Base-by-base conservation (phyloP, 257 asterid species). In the Dorcoceras hygrometricum region DNA sequence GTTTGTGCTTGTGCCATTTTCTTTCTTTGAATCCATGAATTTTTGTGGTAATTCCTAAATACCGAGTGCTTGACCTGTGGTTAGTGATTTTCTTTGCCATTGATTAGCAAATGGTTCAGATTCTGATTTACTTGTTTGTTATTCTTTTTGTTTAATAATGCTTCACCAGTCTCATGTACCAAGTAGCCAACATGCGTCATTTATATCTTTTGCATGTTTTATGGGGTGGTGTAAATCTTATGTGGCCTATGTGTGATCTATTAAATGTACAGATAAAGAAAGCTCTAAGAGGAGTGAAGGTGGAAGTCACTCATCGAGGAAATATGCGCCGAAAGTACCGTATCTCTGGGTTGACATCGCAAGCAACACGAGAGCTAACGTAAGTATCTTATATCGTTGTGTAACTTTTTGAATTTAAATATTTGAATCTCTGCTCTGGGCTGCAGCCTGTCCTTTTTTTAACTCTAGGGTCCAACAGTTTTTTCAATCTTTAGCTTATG, bases 231-330 rank as follows among this genome's bases (percentile, higher is more conserved):
- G 22, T 46, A 18, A 46, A 46, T 46, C 8, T 46, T 66, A 20
- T 25, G 16, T 70, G 20, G 4, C 19, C 29, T 70, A 55, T 19
- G 22, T 58, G 12, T 50, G 11, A 25, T 26, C 26, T n/a, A 29
- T 20, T 53, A 18, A 48, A 20, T 9, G 2, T 62, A 57, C 68
- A 84, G 87, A 81, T 82, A 61, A 84, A 84, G 66, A 84, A 82
- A 62, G 87, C 87, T 16, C 84, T 84, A 5, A 75, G 87, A 82
- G 87, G 90, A 43, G 78, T 84, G 34, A 84, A 84, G 71, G 90
- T 84, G 59, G 86, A 84, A 68, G 87, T 84, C 63, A 84, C 87
- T 11, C 90, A 84, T 72, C 74, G 90, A 59, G 87, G 85, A 63
- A 74, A 59, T 65, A 80, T 79, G 80, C 79, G 86, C 46, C 62